Evolutionary conservation across 257 asterid genomes (phyloP), one percentile per base, ranked within the genome.

Genomic region (Ballota nigra): DNA sequence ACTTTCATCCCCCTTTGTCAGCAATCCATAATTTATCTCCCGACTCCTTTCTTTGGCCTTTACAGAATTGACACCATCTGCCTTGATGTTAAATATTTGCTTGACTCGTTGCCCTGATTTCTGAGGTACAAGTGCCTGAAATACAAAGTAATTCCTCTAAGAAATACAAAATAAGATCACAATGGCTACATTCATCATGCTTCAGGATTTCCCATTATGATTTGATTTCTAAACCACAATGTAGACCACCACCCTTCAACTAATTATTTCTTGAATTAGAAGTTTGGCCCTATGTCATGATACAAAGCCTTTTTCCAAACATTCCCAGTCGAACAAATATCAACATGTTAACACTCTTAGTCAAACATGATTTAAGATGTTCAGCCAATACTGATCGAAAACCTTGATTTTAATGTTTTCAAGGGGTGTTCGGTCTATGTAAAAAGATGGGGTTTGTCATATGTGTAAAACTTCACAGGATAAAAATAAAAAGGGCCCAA

Each of bases 51-150:
- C 71, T 6, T 75, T 52, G 23, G 55, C 56, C 22, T 75, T 36
- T 10, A 73, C 64, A 68, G 82, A 59, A 67, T 49, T 71, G 58
- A 78, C 71, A 59, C 84, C 86, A 64, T 47, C 26, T 19, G 19
- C 23, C 68, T 77, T 75, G 63, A 75, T 26, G 33, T 72, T 64
- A 68, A 83, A 75, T 63, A 86, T 53, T 22, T 68, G 33, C 77
- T 49, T 28, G 8, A 78, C 90, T 2, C n/a, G 51, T 62, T 43
- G 11, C 58, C 83, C 85, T 80, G 70, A 70, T 23, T 74, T 87
- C 79, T n/a, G 76, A 52, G 97, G 34, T 43, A 90, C 80, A 68
- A 87, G 77, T 29, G 90, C 85, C 98, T 92, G 87, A 82, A 84
- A 75, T 45, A 77, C 58, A 67, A 79, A 80, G 77, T 57, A 49